These are phyloP conservation scores for Xylaria grammica DNA, from an alignment of 495 filamentous ascomycete genomes.

Conservation along the genomic window DNA sequence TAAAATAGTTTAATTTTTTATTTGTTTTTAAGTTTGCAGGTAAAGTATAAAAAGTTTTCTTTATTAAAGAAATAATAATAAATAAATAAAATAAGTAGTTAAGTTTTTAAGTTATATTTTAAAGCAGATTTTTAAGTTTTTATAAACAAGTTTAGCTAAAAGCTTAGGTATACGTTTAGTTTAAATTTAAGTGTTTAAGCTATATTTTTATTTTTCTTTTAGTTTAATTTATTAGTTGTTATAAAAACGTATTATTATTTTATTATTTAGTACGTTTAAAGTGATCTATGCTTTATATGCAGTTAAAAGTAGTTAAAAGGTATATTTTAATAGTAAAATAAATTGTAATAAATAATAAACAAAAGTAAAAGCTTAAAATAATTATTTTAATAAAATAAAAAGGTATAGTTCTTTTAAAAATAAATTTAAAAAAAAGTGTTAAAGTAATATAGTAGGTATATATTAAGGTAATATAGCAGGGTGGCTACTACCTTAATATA, in stretches of 20 bases:
- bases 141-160: neutral
- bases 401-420: no score
- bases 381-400: neutral
- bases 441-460: no score
- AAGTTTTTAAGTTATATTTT: neutral
- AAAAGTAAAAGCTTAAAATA: neutral
- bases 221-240: no score
- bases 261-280: no score
- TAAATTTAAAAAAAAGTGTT: no score
- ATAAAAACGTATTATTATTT: no score
- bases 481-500: no score
- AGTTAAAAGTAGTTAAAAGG: no score
- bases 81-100: neutral
- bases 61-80: neutral
- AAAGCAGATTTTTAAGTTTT: neutral
- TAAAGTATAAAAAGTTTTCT: neutral
- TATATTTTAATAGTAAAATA: no score
- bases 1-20: neutral
- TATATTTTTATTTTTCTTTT: neutral
- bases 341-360: no score
- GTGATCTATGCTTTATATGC: no score
- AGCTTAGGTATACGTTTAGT: neutral
- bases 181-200: neutral
- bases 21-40: conserved; percentile 1
- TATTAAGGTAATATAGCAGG: no score